Evolutionary conservation across 1,284 basidiomycete species (phyloP).

Genomic region (Vanrija sp.): DNA sequence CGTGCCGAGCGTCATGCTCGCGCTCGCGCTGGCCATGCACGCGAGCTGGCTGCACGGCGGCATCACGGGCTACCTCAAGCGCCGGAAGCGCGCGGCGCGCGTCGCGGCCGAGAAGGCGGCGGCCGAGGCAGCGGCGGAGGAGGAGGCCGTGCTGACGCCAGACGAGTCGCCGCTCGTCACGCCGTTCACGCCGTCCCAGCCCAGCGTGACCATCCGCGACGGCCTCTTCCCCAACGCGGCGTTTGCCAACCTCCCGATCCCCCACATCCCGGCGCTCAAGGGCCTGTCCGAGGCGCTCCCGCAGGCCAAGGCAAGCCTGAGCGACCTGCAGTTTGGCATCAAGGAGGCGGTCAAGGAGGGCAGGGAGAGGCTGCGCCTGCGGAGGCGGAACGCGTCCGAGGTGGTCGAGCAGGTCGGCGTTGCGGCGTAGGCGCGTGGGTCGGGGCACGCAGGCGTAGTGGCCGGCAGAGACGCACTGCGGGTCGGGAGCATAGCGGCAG

Average conservation of each 20-base stretch:
- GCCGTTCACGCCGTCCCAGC: slow-evolving; percentile 33
- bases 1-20: slow-evolving; percentile 51
- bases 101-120: not conserved
- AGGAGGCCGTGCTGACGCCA: slow-evolving; percentile 22
- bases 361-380: slow-evolving; percentile 26
- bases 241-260: slow-evolving; percentile 17
- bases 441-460: too few species aligned
- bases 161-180: slow-evolving; percentile 44
- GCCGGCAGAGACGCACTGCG: too few species aligned
- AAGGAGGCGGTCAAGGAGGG: slow-evolving; percentile 34
- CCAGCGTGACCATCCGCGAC: slow-evolving; percentile 22
- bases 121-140: not conserved
- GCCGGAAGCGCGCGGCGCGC: slow-evolving; percentile 18
- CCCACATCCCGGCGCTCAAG: slow-evolving; percentile 16
- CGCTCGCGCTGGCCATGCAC: slow-evolving; percentile 55
- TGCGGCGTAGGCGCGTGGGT: too few species aligned
- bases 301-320: slow-evolving; percentile 16
- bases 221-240: slow-evolving; percentile 21
- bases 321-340: slow-evolving; percentile 20
- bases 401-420: too few species aligned
- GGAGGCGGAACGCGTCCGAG: not conserved
- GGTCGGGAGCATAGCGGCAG: too few species aligned
- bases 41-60: slow-evolving; percentile 58
- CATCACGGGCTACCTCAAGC: slow-evolving; percentile 54
- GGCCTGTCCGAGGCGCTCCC: slow-evolving; percentile 19